A percentile compares a stretch with the other conserved stretches of the same genome.
Evolutionary conservation across 768 basidiomycete genomes (phyloP).

Genomic region (Auricularia cornea): DNA sequence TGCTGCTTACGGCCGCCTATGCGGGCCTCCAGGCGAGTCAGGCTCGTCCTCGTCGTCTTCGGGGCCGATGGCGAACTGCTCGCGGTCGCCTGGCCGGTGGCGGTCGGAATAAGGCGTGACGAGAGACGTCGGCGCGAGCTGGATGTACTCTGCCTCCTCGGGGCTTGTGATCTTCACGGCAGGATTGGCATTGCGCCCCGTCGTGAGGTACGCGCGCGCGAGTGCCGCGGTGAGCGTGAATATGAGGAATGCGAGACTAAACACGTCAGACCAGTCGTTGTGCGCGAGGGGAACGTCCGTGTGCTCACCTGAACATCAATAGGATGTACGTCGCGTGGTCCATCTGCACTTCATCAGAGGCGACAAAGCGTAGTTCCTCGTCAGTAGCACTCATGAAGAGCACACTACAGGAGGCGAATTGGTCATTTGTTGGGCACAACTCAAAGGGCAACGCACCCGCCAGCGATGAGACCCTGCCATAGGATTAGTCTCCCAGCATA

Average conservation of each 20-base stretch:
- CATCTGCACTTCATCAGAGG: conserved; percentile 53
- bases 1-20: too few species aligned
- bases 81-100: neutral
- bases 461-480: conserved; percentile 57
- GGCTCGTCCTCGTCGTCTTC: neutral
- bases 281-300: too few species aligned
- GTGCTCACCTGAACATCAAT: conserved; percentile 66
- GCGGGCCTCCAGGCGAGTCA: too few species aligned
- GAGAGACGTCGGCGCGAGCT: neutral
- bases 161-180: neutral
- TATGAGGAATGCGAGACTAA: conserved; percentile 69
- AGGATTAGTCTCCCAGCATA: neutral
- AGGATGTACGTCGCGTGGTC: conserved; percentile 88
- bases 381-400: conserved; percentile 93
- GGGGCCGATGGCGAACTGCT: neutral
- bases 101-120: neutral
- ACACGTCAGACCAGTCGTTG: too few species aligned
- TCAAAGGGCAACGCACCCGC: conserved; percentile 42
- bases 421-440: neutral
- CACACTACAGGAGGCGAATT: conserved; percentile 34
- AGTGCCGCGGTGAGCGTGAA: conserved; percentile 68
- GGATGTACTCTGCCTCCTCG: neutral
- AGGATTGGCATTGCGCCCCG: conserved; percentile 44
- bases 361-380: conserved; percentile 67
- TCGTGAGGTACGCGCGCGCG: conserved; percentile 57